These are phyloP conservation scores for Verticillium isaacii DNA, from an alignment of 2,329 filamentous ascomycete species.

Conservation along the genomic window DNA sequence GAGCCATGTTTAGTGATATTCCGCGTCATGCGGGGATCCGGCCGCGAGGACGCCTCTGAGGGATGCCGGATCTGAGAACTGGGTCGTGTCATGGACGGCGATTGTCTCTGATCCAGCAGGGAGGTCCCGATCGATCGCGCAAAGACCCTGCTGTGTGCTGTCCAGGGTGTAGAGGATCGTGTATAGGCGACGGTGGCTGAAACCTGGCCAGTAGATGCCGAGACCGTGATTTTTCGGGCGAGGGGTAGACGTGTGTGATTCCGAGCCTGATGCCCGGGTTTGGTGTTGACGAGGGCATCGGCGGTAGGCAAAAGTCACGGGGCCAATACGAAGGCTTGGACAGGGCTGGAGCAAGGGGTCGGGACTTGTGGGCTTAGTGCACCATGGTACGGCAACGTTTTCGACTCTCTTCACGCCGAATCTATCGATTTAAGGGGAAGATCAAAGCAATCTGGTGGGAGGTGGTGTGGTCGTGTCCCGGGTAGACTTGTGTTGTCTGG, in stretches of 20 bases:
- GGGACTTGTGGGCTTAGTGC: not conserved
- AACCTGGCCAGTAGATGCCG: not conserved
- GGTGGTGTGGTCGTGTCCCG: not conserved
- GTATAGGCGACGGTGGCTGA: not conserved
- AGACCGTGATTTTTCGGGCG: not conserved
- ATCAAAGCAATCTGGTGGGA: not conserved
- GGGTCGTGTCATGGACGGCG: not conserved
- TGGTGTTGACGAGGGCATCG: not conserved
- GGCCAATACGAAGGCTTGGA: no score
- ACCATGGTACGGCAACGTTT: not conserved
- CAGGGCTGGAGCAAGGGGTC: not conserved
- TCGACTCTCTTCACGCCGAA: not conserved
- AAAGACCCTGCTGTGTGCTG: not conserved
- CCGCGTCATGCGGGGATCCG: not conserved
- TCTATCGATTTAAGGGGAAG: not conserved
- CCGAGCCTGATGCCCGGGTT: not conserved
- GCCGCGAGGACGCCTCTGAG: not conserved
- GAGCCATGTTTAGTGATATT: not conserved
- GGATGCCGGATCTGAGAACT: not conserved
- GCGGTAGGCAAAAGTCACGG: not conserved
- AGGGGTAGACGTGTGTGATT: not conserved
- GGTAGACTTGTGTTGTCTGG: no score
- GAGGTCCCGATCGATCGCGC: constrained; percentile 1
- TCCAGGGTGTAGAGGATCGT: not conserved
- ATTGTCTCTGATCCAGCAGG: constrained; percentile 4